Conservation (phyloP, 768 basidiomycete species). For the Hydnomerulius pinastri region DNA sequence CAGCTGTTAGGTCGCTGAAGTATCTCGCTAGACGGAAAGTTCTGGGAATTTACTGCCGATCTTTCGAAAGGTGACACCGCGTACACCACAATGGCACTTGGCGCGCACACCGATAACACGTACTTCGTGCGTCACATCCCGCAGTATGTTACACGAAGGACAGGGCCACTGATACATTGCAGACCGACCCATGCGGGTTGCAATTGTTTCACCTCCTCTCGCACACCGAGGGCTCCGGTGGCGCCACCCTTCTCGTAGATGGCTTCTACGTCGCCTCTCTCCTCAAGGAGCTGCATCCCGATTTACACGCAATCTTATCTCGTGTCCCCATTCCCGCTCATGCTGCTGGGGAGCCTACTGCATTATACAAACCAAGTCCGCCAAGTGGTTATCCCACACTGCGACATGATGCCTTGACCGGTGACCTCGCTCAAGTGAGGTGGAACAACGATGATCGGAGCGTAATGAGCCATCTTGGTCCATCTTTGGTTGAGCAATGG, state of each 20-base stretch:
- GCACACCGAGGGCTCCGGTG: conserved; percentile 78
- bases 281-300: conserved; percentile 71
- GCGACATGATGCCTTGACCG: conserved; percentile 58
- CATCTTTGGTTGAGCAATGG: conserved; percentile 75
- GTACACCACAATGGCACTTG: conserved; percentile 86
- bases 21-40: conserved; percentile 74
- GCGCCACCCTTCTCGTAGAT: conserved; percentile 90
- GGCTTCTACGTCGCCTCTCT: conserved; percentile 90
- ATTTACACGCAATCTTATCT: conserved; percentile 69
- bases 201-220: conserved; percentile 95
- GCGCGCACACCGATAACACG: conserved; percentile 80
- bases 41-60: conserved; percentile 97
- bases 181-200: conserved; percentile 95
- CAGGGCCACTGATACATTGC: conserved; percentile 14
- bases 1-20: conserved; percentile 30
- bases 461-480: conserved; percentile 62
- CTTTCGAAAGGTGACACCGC: conserved; percentile 91
- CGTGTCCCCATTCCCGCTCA: conserved; percentile 74
- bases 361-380: conserved; percentile 60
- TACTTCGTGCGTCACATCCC: conserved; percentile 41
- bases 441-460: conserved; percentile 97
- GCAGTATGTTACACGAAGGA: neutral
- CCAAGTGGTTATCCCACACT: conserved; percentile 69
- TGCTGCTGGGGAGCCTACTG: conserved; percentile 76
- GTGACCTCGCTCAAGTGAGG: conserved; percentile 72